Base-by-base conservation (phyloP, 169 alveolate genomes). In the Amoebophrya sp. region DNA sequence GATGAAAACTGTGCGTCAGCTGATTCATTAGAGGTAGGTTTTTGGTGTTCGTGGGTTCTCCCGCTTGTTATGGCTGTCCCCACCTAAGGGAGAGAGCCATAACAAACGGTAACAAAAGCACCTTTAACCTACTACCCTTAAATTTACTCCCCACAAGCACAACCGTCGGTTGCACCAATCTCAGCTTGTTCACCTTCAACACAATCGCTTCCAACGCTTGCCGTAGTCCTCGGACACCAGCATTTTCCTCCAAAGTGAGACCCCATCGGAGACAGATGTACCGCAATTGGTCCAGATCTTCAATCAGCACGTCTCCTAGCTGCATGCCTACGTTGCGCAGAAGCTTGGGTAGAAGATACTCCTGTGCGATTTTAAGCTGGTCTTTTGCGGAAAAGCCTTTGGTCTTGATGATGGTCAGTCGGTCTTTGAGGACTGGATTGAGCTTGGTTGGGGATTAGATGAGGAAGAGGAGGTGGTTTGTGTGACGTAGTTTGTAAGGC, bases 171-270 rank as follows among this genome's bases (percentile, higher is more conserved):
- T 65, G 12, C 2, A 65, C 26, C 83, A 65, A 36, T 0, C 83
- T 6, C 83, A 65, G 26, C 83, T 65, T 65, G 83, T 65, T 65
- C 83, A 65, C 83, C 26, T 65, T 65, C 36, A 65, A 26, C 10
- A 65, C 33, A 36, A 65, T 65, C 33, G 83, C 83, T 26, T 65
- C 83, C 83, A 65, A 36, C 33, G 83, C 83, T 65, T 65, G 83
- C 83, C n/a, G 18, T 26, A 65, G 26, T 10, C 83, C 83, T 18
- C 83, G 83, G 2, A 65, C 83, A 6, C 83, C 83, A 18, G 36
- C 2, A 36, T 18, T 18, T 29, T 65, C 33, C 10, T 65, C 83
- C 83, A 6, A 36, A 1, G 83, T 18, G 26, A 65, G 83, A 6
- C 83, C 83, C 2, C 26, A 18, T 10, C 83, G 83, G 1, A 65